phyloP scores from a whole-genome alignment of 1,284 basidiomycete genomes.

The Cystobasidiaceae sp. region DNA sequence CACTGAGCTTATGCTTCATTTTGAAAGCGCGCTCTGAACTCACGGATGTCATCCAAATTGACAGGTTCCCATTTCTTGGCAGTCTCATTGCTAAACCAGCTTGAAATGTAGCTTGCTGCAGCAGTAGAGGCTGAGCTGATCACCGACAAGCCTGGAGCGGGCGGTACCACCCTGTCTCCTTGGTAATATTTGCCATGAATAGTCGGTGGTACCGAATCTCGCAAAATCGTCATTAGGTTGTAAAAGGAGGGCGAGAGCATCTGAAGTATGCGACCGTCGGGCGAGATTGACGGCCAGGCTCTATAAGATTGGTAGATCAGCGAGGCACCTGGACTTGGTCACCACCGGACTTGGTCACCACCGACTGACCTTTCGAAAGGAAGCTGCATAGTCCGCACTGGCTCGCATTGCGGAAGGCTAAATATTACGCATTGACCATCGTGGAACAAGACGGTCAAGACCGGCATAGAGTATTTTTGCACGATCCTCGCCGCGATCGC shows the following conservation, averaged over 20 bases:
- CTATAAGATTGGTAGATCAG: no score
- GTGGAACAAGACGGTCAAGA: slow-evolving; percentile 2
- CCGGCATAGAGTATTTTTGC: slow-evolving; percentile 14
- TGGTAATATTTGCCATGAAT: slow-evolving; percentile 2
- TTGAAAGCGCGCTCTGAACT: background rate
- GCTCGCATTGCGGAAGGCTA: slow-evolving; percentile 17
- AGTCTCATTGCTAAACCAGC: slow-evolving; percentile 22
- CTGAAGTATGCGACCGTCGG: slow-evolving; percentile 21
- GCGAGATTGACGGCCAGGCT: slow-evolving; percentile 3
- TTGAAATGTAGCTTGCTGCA: slow-evolving; percentile 16
- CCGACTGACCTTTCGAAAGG: slow-evolving; percentile 11
- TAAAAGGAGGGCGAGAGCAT: slow-evolving; percentile 19
- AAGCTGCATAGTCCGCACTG: slow-evolving; percentile 10
- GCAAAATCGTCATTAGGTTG: slow-evolving; percentile 13
- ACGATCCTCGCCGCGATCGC: slow-evolving; percentile 10
- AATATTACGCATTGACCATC: slow-evolving; percentile 22
- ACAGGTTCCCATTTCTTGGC: background rate
- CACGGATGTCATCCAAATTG: slow-evolving; percentile 16
- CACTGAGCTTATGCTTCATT: background rate
- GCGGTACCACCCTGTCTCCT: background rate
- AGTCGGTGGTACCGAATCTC: background rate
- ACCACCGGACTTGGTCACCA: no score
- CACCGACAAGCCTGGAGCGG: slow-evolving; percentile 4
- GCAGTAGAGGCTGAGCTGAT: slow-evolving; percentile 6
- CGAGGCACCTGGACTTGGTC: no score